Base-by-base conservation (phyloP, 2,329 filamentous ascomycete genomes). In the Annulohypoxylon truncatum region DNA sequence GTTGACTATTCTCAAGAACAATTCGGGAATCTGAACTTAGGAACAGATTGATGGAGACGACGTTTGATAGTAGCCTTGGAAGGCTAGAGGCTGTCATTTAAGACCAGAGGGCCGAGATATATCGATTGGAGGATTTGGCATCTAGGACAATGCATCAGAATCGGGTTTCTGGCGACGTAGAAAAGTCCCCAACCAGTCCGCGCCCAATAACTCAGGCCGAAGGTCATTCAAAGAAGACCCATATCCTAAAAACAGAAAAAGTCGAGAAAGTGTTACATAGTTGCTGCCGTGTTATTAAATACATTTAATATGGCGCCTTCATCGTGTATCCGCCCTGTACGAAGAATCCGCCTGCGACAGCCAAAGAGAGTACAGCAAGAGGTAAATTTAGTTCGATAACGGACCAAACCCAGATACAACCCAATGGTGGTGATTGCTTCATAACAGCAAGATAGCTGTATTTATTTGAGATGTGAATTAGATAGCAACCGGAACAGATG, bases 321-420 rank as follows among this genome's bases (percentile, higher is more conserved):
- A 87, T 77, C 26, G 74, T 78, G 71, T 88, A 89, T 1, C 84
- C 87, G 15, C 81, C 80, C 24, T 77, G 74, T 76, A 81, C 83
- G 24, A 86, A 74, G 69, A 84, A 90, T 3, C 69, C 75, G 1
- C 73, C 82, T 1, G 82, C 80, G 1, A 79, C 70, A 2, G 77
- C 76, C 33, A 90, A 75, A 69, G 87, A 90, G 10, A 79, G 71
- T 1, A 90, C 80, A 0, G 92, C 92, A 74, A 87, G 89, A 0
- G 83, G 74, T 40, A 97, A 81, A 59, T 93, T 86, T 80, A 97
- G 85, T 81, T 99, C 96, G 15, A 98, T 85, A 20, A 98, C 90
- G 29, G 91, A 89, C 94, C 95, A 98, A 3, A 98, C 86, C 94
- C 95, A 98, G 15, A 98, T 78, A 40, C 92, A 95, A 0, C 93